A percentile compares a stretch with the other conserved stretches of the same genome.
phyloP scores from a whole-genome alignment of 2,329 filamentous ascomycete species.

The Exophiala oligosperma region DNA sequence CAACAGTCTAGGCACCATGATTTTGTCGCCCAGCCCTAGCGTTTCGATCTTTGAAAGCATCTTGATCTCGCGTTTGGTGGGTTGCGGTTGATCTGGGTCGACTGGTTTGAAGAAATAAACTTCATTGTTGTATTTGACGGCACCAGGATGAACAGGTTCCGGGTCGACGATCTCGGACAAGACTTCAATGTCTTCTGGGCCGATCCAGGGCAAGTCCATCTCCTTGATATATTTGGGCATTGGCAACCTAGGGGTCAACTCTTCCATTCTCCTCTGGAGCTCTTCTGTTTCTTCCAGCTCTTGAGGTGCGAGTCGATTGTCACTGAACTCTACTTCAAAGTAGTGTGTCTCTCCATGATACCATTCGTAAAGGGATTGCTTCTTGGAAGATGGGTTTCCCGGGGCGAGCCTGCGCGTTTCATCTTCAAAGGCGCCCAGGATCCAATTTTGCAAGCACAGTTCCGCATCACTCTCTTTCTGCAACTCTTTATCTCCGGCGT shows the following conservation, averaged over 20 bases:
- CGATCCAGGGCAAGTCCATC: conserved; percentile 4
- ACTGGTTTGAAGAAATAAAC: conserved; percentile 15
- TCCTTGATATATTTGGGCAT: conserved; percentile 6
- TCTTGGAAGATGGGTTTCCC: neutral
- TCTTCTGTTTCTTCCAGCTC: neutral
- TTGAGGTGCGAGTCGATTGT: conserved; percentile 1
- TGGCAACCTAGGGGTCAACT: conserved; percentile 4
- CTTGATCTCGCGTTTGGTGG: conserved; percentile 18
- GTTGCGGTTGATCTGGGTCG: conserved; percentile 8
- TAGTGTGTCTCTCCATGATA: conserved; percentile 1
- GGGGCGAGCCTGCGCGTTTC: neutral
- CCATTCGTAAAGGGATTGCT: conserved; percentile 8
- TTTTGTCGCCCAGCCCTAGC: conserved; percentile 6
- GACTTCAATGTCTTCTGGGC: neutral
- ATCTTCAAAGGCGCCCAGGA: conserved; percentile 3
- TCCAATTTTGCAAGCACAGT: conserved; percentile 10
- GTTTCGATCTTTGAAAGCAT: conserved; percentile 11
- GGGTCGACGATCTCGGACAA: conserved; percentile 8
- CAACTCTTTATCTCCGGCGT: neutral
- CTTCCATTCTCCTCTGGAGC: neutral
- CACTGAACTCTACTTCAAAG: neutral
- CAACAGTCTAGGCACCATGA: conserved; percentile 3
- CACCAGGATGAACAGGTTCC: conserved; percentile 4
- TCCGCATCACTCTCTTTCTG: neutral
- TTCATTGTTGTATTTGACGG: conserved; percentile 4